Evolutionary conservation across 176 grass and related monocot genomes (phyloP).

Genomic region (Neostapfia colusana): DNA sequence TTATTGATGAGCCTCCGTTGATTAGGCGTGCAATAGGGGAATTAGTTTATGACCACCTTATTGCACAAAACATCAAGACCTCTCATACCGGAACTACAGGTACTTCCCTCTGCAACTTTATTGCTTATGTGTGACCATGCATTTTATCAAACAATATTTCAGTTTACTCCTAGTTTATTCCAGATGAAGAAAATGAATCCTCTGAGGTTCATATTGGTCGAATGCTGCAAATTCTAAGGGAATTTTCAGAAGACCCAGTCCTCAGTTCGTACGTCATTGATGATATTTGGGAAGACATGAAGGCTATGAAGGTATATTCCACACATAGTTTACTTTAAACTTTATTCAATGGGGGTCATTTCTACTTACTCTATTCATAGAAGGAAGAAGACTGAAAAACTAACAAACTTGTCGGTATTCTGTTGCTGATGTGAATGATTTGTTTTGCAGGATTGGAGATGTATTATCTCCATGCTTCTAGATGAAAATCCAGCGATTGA

Average conservation of each 20-base stretch:
- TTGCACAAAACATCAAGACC: constrained; percentile 91
- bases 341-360: not conserved
- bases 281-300: constrained; percentile 99
- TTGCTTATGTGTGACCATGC: constrained; percentile 9
- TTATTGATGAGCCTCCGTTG: constrained; percentile 96
- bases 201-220: constrained; percentile 90
- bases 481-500: constrained; percentile 78
- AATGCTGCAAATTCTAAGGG: constrained; percentile 90
- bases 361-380: too few relatives aligned
- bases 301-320: constrained; percentile 81
- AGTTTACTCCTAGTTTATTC: constrained; percentile 24
- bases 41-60: constrained; percentile 96
- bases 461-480: constrained; percentile 88
- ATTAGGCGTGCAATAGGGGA: constrained; percentile 98
- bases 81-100: constrained; percentile 68
- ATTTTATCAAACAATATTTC: constrained; percentile 29
- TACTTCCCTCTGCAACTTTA: constrained; percentile 32
- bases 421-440: not conserved
- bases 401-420: constrained; percentile 10
- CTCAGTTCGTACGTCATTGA: constrained; percentile 97
- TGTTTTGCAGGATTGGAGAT: constrained; percentile 82
- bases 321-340: not conserved
- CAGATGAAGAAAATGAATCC: constrained; percentile 77
- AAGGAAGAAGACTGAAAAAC: too few relatives aligned
- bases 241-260: constrained; percentile 92